Evolutionary conservation across 1,284 basidiomycete genomes (phyloP).

Genomic region (Cutaneotrichosporon daszewskae): DNA sequence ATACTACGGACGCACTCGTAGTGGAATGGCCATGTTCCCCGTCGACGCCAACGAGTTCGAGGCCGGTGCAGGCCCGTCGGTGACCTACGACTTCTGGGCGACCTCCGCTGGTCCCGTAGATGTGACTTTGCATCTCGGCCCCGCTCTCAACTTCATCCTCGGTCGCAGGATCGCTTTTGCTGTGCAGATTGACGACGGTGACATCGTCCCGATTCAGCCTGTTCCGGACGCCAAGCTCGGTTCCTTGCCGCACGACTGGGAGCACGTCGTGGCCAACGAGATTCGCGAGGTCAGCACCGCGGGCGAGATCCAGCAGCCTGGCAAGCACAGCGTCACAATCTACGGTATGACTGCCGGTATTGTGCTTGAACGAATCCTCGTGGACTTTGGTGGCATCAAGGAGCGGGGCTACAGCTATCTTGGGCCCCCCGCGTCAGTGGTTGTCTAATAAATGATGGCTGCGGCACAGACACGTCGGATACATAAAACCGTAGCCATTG

Average conservation of each 20-base stretch:
- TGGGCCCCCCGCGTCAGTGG: constrained; percentile 17
- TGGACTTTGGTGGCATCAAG: constrained; percentile 19
- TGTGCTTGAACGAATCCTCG: constrained; percentile 15
- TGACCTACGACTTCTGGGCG: constrained; percentile 63
- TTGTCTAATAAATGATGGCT: too few species aligned
- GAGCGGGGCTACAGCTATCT: constrained; percentile 16
- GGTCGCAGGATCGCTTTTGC: constrained; percentile 55
- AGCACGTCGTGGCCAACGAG: constrained; percentile 22
- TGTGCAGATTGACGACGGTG: constrained; percentile 54
- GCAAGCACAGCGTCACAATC: background rate
- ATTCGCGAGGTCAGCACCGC: constrained; percentile 13
- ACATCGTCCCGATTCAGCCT: constrained; percentile 51
- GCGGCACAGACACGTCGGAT: too few species aligned
- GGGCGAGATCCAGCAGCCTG: background rate
- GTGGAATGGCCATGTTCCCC: constrained; percentile 59
- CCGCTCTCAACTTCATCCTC: constrained; percentile 55
- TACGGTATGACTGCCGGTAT: constrained; percentile 20
- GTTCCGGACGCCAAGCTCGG: constrained; percentile 54
- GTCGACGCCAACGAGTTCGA: constrained; percentile 56
- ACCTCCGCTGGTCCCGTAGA: constrained; percentile 53
- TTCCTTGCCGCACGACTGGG: constrained; percentile 47
- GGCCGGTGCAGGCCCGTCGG: constrained; percentile 57
- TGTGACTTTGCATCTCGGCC: constrained; percentile 55
- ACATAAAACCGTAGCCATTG: too few species aligned
- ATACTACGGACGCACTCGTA: constrained; percentile 50